Percentiles rank a stretch among this genome's conserved stretches.
Conservation (phyloP, 2,329 filamentous ascomycete genomes). For the Trichoderma polysporum region DNA sequence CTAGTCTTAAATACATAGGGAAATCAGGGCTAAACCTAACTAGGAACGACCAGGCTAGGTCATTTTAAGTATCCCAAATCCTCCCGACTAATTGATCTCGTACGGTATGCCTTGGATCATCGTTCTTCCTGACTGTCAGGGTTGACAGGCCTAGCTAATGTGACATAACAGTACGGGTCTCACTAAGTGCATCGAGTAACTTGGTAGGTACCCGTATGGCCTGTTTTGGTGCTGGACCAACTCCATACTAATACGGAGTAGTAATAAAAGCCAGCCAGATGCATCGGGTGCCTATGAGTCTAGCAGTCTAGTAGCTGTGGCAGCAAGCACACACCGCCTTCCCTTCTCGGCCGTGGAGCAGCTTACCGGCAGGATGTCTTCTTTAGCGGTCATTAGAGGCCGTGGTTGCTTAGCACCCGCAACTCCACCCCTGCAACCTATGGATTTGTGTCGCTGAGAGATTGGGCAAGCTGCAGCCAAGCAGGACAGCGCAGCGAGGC, state of each 20-base stretch:
- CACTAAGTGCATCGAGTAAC: neutral
- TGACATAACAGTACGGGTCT: no score
- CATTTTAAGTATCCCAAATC: no score
- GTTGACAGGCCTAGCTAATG: no score
- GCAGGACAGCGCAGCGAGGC: slow-evolving; percentile 14
- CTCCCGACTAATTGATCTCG: no score
- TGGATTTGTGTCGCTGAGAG: slow-evolving; percentile 17
- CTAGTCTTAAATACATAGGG: no score
- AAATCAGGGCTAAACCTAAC: no score
- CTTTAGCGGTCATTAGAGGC: neutral
- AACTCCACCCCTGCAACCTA: slow-evolving; percentile 13
- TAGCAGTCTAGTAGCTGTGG: no score
- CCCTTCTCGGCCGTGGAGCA: neutral
- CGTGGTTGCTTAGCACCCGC: neutral
- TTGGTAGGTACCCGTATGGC: neutral
- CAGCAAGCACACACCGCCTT: slow-evolving; percentile 18
- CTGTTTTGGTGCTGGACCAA: neutral
- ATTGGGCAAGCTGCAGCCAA: slow-evolving; percentile 18
- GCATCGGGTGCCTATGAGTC: neutral
- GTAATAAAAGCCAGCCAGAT: neutral
- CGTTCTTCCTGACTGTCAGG: no score
- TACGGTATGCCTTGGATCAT: no score
- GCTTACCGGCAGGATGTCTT: neutral
- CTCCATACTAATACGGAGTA: neutral
- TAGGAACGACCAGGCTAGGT: no score